These are phyloP conservation scores for Aquilaria sinensis DNA, from an alignment of 345 rosid species.

Conservation along the genomic window DNA sequence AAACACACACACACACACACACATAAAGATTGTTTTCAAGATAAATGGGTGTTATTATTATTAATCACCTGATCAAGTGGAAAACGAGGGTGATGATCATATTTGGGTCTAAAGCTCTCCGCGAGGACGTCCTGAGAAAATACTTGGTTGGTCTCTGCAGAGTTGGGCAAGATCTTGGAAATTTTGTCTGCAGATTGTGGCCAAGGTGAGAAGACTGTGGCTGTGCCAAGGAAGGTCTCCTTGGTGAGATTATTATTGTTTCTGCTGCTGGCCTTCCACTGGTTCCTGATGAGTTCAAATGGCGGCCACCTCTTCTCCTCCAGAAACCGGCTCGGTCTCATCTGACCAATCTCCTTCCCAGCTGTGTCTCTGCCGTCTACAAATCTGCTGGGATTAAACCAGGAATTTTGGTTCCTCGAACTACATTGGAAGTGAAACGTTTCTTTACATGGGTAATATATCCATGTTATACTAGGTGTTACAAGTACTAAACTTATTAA, in stretches of 20 bases:
- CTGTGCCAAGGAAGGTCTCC: not conserved
- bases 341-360: conserved; percentile 18
- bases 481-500: too few species aligned
- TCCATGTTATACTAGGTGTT: too few species aligned
- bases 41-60: too few species aligned
- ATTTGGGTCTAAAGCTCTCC: too few species aligned
- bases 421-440: not conserved
- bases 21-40: too few species aligned
- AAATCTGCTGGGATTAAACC: conserved; percentile 4
- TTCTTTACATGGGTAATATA: too few species aligned
- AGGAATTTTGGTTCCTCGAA: conserved; percentile 5
- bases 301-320: conserved; percentile 44
- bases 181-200: conserved; percentile 8
- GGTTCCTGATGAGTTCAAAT: conserved; percentile 17
- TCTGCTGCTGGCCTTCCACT: conserved; percentile 15
- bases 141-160: too few species aligned
- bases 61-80: not conserved
- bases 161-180: not conserved
- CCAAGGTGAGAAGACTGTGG: not conserved
- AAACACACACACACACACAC: too few species aligned
- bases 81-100: not conserved
- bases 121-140: too few species aligned
- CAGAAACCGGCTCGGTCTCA: conserved; percentile 26
- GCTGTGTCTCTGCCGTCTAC: conserved; percentile 7
- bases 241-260: conserved; percentile 5